These are phyloP conservation scores for Pestalotiopsis sp. DNA, from an alignment of 2,329 filamentous ascomycete genomes.

Conservation along the genomic window DNA sequence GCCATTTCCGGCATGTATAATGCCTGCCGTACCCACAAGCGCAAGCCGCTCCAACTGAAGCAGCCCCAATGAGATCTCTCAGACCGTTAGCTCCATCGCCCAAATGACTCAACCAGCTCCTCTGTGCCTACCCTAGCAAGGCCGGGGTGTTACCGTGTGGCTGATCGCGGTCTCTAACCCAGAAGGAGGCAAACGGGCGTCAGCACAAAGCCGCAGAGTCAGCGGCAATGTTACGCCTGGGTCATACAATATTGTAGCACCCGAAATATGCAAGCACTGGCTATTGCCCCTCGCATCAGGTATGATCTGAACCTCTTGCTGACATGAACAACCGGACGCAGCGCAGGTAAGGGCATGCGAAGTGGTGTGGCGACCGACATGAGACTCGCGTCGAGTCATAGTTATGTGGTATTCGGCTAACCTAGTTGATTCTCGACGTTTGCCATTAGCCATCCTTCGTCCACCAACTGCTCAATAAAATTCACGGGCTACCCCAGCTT, in stretches of 20 bases:
- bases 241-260: not conserved
- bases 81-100: not conserved
- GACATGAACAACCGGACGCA: not conserved
- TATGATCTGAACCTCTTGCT: not conserved
- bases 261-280: not conserved
- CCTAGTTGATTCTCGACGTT: not conserved
- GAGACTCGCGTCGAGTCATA: conserved; percentile 3
- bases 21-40: not conserved
- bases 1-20: not conserved
- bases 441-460: not conserved
- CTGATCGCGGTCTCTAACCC: conserved; percentile 1
- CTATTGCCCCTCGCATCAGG: not conserved
- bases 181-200: not conserved
- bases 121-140: not conserved
- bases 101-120: conserved; percentile 4
- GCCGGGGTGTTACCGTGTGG: not conserved
- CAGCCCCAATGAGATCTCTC: conserved; percentile 2
- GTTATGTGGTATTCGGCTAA: conserved; percentile 3
- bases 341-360: not conserved
- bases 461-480: not conserved
- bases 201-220: conserved; percentile 2
- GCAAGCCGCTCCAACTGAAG: not conserved
- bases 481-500: not conserved
- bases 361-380: conserved; percentile 5
- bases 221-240: not conserved